Evolutionary conservation across 2,329 filamentous ascomycete genomes (phyloP), one percentile per base, ranked within the genome.

Genomic region (Helotiales sp.): DNA sequence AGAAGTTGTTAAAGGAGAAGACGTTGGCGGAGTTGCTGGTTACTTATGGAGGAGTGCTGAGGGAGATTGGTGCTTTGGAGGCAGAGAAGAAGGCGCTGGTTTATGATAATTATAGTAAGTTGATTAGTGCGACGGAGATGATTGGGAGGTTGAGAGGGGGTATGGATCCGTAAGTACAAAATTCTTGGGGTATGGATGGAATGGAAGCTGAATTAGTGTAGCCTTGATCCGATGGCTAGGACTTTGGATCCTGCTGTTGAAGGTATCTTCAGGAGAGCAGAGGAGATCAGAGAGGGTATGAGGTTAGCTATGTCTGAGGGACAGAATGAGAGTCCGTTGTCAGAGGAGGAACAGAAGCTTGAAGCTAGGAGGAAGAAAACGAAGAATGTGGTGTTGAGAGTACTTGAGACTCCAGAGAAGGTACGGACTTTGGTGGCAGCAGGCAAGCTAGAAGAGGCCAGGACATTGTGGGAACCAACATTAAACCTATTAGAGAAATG

Each of bases 91-190:
- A 99, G 76, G 93, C 93, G 1, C 77, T 99, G 61, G 95, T 99
- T 4, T 99, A 99, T 73, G 93, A 99, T 73, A 99, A 99, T 72
- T 99, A 98, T 74, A 95, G 89, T 66, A 98, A 98, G 76, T 77
- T 99, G 65, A 97, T 99, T 65, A 85, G 88, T n/a, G 95, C 95
- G 1, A 97, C 96, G 10, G 93, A 96, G 74, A 98, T 93, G 2
- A 99, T 99, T 69, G 84, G 90, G 50, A 91, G 90, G 79, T 93
- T 95, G 90, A 81, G 90, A 57, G 81, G 84, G 30, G 91, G 87
- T 63, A 93, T 93, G 89, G 89, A 52, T 27, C 49, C 46, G 40
- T 44, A 19, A 40, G 36, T 22, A 12, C 38, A 44, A 17, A n/a
- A n/a, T 22, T 9, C 17, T 19, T 22, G 36, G 49, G 19, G 29